Evolutionary conservation across 208 protist genomes (phyloP).

Genomic region (Trypanosoma rangeli): DNA sequence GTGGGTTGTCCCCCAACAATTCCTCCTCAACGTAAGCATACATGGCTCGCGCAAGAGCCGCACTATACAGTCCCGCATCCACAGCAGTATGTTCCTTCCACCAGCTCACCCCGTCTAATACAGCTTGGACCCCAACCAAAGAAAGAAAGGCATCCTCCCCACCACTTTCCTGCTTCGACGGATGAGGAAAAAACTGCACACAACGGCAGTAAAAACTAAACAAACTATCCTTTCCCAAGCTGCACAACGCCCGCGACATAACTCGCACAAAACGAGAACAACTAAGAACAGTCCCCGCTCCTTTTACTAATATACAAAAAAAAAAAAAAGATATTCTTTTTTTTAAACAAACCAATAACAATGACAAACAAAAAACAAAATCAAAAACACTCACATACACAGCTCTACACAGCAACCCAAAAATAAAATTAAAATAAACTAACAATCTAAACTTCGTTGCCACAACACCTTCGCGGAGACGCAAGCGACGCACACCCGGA

Average conservation of each 20-base stretch:
- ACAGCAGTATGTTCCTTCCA: slow-evolving; percentile 62
- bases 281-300: too few relatives aligned
- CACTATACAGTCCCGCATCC: slow-evolving; percentile 67
- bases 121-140: slow-evolving; percentile 41
- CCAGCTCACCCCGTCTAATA: slow-evolving; percentile 80
- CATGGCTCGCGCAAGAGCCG: slow-evolving; percentile 58
- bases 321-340: too few relatives aligned
- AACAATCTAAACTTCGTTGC: too few relatives aligned
- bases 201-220: slow-evolving; percentile 53
- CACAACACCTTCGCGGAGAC: too few relatives aligned
- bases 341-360: too few relatives aligned
- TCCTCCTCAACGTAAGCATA: slow-evolving; percentile 69
- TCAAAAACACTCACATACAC: too few relatives aligned
- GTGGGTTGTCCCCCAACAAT: slow-evolving; percentile 46
- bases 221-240: slow-evolving; percentile 3
- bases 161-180: slow-evolving; percentile 45
- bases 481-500: slow-evolving; percentile 10
- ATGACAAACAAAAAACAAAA: too few relatives aligned
- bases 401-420: too few relatives aligned
- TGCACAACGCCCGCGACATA: neutral
- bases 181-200: slow-evolving; percentile 35
- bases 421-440: too few relatives aligned
- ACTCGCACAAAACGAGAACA: slow-evolving; percentile 8
- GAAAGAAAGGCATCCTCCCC: slow-evolving; percentile 78
- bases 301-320: too few relatives aligned